Percentiles rank a stretch among this genome's conserved stretches.
Evolutionary conservation across 768 basidiomycete genomes (phyloP).

Genomic region (Auriculariales sp.): DNA sequence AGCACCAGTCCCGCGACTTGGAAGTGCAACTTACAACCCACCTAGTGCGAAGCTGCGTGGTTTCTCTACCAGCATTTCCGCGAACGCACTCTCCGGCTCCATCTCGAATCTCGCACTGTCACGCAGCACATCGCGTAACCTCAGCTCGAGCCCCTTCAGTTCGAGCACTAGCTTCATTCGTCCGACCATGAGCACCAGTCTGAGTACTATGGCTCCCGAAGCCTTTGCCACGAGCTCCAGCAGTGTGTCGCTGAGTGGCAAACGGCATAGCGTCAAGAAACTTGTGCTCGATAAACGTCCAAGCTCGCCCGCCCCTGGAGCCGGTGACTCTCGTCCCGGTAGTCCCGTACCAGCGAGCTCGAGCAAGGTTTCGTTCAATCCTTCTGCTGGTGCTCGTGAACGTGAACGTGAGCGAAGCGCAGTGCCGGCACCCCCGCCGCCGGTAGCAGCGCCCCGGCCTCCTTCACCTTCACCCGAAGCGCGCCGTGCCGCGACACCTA

Average conservation of each 20-base stretch:
- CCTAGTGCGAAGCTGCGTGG: conserved; percentile 56
- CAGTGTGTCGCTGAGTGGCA: conserved; percentile 43
- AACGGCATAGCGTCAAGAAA: conserved; percentile 80
- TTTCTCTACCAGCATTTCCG: conserved; percentile 27
- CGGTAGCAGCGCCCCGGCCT: conserved; percentile 17
- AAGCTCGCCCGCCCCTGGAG: not conserved
- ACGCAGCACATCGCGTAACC: not conserved
- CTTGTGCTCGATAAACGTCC: conserved; percentile 78
- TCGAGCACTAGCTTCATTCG: not conserved
- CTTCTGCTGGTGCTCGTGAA: conserved; percentile 61
- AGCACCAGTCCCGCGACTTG: conserved; percentile 49
- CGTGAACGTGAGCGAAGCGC: conserved; percentile 27
- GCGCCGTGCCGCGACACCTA: not conserved
- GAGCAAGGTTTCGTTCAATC: conserved; percentile 53
- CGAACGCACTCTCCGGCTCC: not conserved
- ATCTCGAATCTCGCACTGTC: not conserved
- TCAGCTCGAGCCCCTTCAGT: not conserved
- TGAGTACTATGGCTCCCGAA: conserved; percentile 31
- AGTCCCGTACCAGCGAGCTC: conserved; percentile 17
- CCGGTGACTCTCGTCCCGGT: conserved; percentile 10
- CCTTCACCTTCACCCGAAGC: conserved; percentile 7
- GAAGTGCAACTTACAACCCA: conserved; percentile 31
- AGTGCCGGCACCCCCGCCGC: not conserved
- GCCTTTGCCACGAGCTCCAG: conserved; percentile 35
- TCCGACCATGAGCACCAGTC: not conserved